phyloP scores from a whole-genome alignment of 129 eudicot genomes.

The Glebionis coronaria region DNA sequence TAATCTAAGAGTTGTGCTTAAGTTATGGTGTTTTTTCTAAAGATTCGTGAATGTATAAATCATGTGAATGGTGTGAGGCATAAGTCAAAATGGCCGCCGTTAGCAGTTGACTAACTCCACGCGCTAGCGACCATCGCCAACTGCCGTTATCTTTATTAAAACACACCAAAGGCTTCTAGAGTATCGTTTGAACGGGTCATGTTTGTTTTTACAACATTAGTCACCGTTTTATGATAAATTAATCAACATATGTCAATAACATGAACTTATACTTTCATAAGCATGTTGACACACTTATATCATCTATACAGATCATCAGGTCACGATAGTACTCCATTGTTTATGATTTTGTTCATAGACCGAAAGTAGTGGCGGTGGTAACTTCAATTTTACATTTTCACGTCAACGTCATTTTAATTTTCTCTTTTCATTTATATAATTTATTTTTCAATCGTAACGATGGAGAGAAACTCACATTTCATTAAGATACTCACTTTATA shows the following conservation, averaged over 20 bases:
- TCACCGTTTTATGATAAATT: neutral
- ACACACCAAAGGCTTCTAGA: neutral
- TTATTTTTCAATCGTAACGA: no score
- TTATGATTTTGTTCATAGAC: no score
- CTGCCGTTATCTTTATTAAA: slow-evolving; percentile 20
- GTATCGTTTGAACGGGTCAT: slow-evolving; percentile 8
- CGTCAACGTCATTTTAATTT: no score
- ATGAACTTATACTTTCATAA: neutral
- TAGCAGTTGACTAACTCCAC: slow-evolving; percentile 20
- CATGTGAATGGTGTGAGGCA: slow-evolving; percentile 23
- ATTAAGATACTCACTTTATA: no score
- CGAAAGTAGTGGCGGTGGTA: no score
- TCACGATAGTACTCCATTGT: no score
- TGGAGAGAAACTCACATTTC: no score
- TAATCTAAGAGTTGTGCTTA: neutral
- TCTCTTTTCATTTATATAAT: no score
- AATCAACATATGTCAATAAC: neutral
- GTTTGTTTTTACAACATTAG: neutral
- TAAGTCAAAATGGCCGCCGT: slow-evolving; percentile 25
- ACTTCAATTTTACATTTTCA: no score
- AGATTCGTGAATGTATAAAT: neutral
- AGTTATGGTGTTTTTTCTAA: neutral
- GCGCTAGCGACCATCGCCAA: slow-evolving; percentile 21
- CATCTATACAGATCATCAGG: no score
- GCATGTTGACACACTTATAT: no score